Evolutionary conservation across 1,284 basidiomycete species (phyloP), one percentile per base, ranked within the genome.

Genomic region (Agaricales sp.): DNA sequence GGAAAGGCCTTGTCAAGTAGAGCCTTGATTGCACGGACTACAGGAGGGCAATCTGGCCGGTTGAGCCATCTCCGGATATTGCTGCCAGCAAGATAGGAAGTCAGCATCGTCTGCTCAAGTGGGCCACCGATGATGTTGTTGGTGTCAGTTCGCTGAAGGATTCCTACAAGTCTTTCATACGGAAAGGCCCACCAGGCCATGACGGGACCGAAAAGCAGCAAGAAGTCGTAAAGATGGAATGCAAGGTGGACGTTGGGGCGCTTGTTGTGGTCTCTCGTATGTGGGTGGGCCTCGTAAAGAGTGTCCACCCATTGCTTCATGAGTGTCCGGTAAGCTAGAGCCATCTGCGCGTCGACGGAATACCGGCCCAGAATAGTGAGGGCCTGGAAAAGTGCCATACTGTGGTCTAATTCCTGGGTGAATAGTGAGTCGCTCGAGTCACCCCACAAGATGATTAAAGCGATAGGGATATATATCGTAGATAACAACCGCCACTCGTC

Each of bases 111-210:
- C 16, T 37, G 26, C 45, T 26, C 49, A 19, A 22, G 25, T 19
- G 13, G 14, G 56, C 53, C 24, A 52, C 59, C 59, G 48, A 57
- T 47, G 23, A 50, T 53, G 38, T 55, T 48, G 41, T 63, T 63
- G 18, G 53, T 56, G 16, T 54, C 51, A n/a, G 59, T 35, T 8
- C 53, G 52, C 51, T 64, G 63, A 19, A 65, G 46, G 4, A 46
- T 22, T 6, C 65, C 65, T 44, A 66, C 61, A 22, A 65, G 46
- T 1, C 61, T 56, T 51, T 67, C 64, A 49, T 66, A 63, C 1
- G 65, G 63, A 51, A 64, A 66, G 30, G 53, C 58, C 66, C 67
- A 64, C 66, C 65, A 68, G 1, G 59, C 61, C 2, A 54, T 51
- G 6, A 63, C 54, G 16, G 66, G 65, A 2, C 67, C 64, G 53